Evolutionary conservation across 148 eudicot genomes (phyloP).

Genomic region (Cornus kousa): DNA sequence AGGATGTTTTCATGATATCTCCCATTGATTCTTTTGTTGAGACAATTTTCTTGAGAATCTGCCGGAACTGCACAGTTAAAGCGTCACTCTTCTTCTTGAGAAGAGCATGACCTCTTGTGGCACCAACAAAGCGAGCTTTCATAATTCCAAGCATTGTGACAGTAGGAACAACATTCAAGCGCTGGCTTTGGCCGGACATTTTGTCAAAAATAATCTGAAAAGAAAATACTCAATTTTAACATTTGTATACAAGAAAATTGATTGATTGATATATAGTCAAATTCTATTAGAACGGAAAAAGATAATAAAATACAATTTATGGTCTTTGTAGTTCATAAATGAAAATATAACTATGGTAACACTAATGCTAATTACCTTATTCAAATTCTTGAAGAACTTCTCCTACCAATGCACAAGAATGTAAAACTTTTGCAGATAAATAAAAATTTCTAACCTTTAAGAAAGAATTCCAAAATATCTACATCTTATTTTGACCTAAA

Average conservation of each 20-base stretch:
- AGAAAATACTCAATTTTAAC: not conserved
- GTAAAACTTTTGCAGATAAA: not conserved
- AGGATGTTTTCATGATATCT: conserved; percentile 60
- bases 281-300: not conserved
- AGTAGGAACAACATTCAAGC: conserved; percentile 72
- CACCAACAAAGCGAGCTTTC: conserved; percentile 77
- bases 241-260: too few relatives aligned
- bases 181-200: conserved; percentile 72
- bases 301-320: not conserved
- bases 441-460: not conserved
- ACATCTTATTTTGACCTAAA: not conserved
- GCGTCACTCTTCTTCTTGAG: conserved; percentile 86
- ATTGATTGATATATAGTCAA: not conserved
- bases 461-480: not conserved
- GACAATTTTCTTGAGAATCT: conserved; percentile 68
- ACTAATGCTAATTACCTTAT: not conserved
- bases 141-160: conserved; percentile 77
- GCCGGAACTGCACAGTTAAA: conserved; percentile 71
- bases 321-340: not conserved
- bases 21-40: conserved; percentile 78
- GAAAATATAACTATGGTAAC: not conserved
- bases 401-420: not conserved
- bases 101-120: conserved; percentile 82
- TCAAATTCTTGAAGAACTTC: not conserved
- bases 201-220: conserved; percentile 19